phyloP scores from a whole-genome alignment of 2,329 filamentous ascomycete species.

The Xylariales sp. region DNA sequence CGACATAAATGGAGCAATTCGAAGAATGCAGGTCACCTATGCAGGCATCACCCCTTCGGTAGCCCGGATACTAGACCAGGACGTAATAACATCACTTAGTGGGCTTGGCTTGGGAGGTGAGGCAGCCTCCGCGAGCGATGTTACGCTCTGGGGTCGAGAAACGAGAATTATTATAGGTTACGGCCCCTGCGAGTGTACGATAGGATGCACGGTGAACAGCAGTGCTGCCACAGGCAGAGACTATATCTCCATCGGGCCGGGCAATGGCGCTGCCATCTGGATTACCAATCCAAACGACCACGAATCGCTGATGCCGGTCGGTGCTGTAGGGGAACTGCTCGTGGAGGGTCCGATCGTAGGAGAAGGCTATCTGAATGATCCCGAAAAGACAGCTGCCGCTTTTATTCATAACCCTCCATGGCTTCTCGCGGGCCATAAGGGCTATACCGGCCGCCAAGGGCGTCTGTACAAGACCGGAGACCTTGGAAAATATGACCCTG shows the following conservation, averaged over 20 bases:
- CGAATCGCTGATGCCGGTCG: constrained; percentile 13
- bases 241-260: background rate
- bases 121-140: background rate
- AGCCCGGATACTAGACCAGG: background rate
- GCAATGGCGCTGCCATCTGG: constrained; percentile 7
- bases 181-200: background rate
- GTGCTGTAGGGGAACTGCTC: constrained; percentile 16
- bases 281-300: constrained; percentile 12
- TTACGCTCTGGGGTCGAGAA: background rate
- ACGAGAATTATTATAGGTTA: background rate
- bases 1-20: background rate
- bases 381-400: constrained; percentile 33
- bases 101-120: background rate
- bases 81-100: background rate
- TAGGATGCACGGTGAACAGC: background rate
- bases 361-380: constrained; percentile 39
- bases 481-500: constrained; percentile 27
- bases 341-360: constrained; percentile 34
- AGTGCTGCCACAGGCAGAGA: background rate
- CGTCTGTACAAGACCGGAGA: constrained; percentile 36
- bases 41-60: background rate
- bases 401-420: constrained; percentile 37
- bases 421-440: constrained; percentile 12
- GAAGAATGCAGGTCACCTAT: background rate
- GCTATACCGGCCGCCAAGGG: constrained; percentile 15